Evolutionary conservation across 2,329 filamentous ascomycete species (phyloP), one percentile per base, ranked within the genome.

Genomic region (Madurella fahalii): DNA sequence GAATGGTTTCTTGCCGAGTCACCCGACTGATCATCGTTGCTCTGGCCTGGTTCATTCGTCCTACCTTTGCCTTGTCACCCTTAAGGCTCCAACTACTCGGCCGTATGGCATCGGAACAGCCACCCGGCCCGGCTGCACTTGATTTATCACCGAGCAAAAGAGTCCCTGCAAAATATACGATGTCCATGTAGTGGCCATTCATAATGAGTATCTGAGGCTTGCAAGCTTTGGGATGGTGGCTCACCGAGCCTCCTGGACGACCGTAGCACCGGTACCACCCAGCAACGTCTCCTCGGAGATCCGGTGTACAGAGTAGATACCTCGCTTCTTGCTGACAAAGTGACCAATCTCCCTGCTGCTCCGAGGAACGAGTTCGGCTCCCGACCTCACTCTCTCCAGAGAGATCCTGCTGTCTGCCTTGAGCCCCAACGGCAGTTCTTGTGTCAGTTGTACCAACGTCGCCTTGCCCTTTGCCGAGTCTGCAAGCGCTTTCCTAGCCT

Each of bases 301-400:
- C 71, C 84, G 83, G 74, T 96, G 90, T 61, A 93, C 79, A 45
- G 88, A 90, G 73, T 96, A 96, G 61, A 86, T 83, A 53, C 87
- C 88, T 58, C 92, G 86, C 68, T 85, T 86, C 73, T 89, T 87
- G 67, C 87, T 90, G 66, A 87, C 83, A 69, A 95, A 72, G 70
- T 88, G 83, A 16, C 88, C 89, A 55, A 86, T 84, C 73, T 95
- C 87, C 69, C 90, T 78, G 63, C 75, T 77, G 63, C 79, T 90
- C 62, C 89, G 82, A 68, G 81, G 75, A 58, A 85, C 78, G 40
- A 90, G 75, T 73, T 90, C 87, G 16, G 90, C 89, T 53, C 84
- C 84, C 45, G 80, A 76, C 62, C 85, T 75, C 61, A 88, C 74
- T 79, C 89, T 84, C 58, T 76, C 72, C 57, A 66, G 72, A 41